Evolutionary conservation across 1,284 basidiomycete species (phyloP).

Genomic region (Ganoderma boninense): DNA sequence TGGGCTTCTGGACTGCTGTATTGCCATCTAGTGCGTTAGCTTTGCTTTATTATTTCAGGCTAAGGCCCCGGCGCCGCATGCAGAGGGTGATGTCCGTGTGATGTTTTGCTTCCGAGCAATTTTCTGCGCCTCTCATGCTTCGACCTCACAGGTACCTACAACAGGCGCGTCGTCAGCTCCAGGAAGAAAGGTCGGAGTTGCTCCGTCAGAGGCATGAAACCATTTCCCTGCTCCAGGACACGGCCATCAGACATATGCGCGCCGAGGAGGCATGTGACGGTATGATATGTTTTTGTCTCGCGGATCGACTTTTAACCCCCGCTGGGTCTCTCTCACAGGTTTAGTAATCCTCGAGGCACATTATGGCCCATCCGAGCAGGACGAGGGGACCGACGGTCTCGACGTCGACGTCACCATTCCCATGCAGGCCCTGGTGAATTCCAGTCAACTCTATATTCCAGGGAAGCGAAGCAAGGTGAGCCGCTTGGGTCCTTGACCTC

Average conservation of each 20-base stretch:
- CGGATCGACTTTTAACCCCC: conserved; percentile 13
- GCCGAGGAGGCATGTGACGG: conserved; percentile 47
- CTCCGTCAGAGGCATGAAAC: conserved; percentile 65
- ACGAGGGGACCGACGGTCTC: conserved; percentile 59
- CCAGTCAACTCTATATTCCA: conserved; percentile 84
- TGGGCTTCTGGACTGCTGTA: conserved; percentile 43
- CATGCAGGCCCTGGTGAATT: conserved; percentile 83
- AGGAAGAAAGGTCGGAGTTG: conserved; percentile 66
- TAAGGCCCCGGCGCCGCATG: conserved; percentile 43
- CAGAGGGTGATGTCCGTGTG: conserved; percentile 42
- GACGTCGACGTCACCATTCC: conserved; percentile 82
- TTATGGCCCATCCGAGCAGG: conserved; percentile 68
- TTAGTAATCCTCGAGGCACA: conserved; percentile 77
- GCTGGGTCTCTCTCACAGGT: conserved; percentile 52
- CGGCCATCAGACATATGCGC: conserved; percentile 54
- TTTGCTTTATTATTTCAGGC: conserved; percentile 45
- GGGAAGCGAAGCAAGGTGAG: conserved; percentile 73
- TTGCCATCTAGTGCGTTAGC: conserved; percentile 44
- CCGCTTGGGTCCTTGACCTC: conserved; percentile 8
- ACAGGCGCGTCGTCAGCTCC: conserved; percentile 55
- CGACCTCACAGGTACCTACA: conserved; percentile 54
- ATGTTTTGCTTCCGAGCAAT: conserved; percentile 1
- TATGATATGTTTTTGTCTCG: conserved; percentile 18
- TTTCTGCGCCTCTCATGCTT: conserved; percentile 14
- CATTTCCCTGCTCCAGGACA: conserved; percentile 51